These are phyloP conservation scores for Xylaria sp. DNA, from an alignment of 2,329 filamentous ascomycete species.

Conservation along the genomic window DNA sequence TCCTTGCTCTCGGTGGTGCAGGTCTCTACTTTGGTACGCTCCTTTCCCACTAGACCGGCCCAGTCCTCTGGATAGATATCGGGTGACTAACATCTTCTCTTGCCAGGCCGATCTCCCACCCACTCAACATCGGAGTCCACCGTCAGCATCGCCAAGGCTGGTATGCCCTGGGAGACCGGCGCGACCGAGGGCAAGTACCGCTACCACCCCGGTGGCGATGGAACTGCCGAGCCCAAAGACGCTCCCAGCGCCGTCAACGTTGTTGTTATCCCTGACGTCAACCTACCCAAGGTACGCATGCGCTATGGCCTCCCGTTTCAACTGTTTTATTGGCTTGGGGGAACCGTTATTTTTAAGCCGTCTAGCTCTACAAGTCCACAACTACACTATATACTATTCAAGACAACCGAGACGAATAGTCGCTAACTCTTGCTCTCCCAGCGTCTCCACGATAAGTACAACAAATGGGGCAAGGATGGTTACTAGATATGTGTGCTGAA, in stretches of 20 bases:
- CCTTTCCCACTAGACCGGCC: background rate
- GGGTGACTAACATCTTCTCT: conserved; percentile 14
- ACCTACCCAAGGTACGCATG: conserved; percentile 80
- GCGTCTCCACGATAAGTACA: conserved; percentile 95
- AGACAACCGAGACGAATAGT: background rate
- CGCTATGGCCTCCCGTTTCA: background rate
- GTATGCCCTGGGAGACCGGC: conserved; percentile 91
- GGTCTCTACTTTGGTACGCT: conserved; percentile 86
- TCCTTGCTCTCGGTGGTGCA: conserved; percentile 84
- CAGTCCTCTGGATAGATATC: background rate
- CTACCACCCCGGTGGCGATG: conserved; percentile 88
- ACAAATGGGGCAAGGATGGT: conserved; percentile 99
- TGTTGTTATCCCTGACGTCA: conserved; percentile 93
- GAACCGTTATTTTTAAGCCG: background rate
- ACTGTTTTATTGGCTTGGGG: background rate
- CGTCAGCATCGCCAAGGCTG: conserved; percentile 77
- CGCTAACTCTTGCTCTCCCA: conserved; percentile 51
- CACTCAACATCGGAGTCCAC: conserved; percentile 81
- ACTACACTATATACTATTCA: background rate
- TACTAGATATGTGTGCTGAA: conserved; percentile 31
- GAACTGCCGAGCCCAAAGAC: conserved; percentile 79
- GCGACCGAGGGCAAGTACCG: conserved; percentile 74
- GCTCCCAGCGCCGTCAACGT: conserved; percentile 96
- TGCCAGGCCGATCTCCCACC: conserved; percentile 80
- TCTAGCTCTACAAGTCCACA: background rate